A percentile compares a stretch with the other conserved stretches of the same genome.
Conservation (phyloP, 1,284 basidiomycete genomes). For the Ceratobasidium sp. region DNA sequence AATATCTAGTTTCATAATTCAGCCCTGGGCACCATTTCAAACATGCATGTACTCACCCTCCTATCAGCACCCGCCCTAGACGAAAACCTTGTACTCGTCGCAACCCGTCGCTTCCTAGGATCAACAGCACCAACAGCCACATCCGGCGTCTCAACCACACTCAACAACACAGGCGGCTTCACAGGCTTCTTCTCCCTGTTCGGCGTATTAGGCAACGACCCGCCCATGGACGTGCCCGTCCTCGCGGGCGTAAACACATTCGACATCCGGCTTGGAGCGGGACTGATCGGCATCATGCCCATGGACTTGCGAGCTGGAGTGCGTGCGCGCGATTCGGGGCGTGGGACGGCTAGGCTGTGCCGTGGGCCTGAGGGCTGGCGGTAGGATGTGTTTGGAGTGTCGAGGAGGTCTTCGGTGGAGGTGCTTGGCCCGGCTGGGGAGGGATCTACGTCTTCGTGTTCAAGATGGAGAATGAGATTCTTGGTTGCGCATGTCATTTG, state of each 20-base stretch:
- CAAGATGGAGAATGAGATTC: constrained; percentile 86
- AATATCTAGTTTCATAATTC: constrained; percentile 67
- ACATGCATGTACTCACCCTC: constrained; percentile 65
- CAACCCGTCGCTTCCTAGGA: constrained; percentile 82
- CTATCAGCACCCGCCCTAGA: constrained; percentile 84
- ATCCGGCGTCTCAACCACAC: constrained; percentile 84
- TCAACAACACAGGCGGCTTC: constrained; percentile 78
- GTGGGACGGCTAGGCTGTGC: constrained; percentile 57
- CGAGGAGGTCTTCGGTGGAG: constrained; percentile 55
- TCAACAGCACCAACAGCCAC: constrained; percentile 86
- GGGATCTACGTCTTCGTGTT: constrained; percentile 55
- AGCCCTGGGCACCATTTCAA: not conserved
- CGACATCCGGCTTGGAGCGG: constrained; percentile 53
- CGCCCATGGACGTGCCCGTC: constrained; percentile 31
- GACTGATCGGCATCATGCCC: constrained; percentile 61
- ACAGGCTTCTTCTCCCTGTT: constrained; percentile 30
- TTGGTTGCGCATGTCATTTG: constrained; percentile 94
- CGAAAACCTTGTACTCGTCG: constrained; percentile 88
- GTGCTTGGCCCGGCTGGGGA: constrained; percentile 29
- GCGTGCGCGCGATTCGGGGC: constrained; percentile 59
- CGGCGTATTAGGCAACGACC: constrained; percentile 30
- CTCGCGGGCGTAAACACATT: constrained; percentile 24
- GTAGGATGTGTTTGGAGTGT: constrained; percentile 63
- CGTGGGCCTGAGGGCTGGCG: constrained; percentile 61
- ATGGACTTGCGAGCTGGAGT: constrained; percentile 59